Conservation (phyloP, 768 basidiomycete species). For the Collybia nuda region DNA sequence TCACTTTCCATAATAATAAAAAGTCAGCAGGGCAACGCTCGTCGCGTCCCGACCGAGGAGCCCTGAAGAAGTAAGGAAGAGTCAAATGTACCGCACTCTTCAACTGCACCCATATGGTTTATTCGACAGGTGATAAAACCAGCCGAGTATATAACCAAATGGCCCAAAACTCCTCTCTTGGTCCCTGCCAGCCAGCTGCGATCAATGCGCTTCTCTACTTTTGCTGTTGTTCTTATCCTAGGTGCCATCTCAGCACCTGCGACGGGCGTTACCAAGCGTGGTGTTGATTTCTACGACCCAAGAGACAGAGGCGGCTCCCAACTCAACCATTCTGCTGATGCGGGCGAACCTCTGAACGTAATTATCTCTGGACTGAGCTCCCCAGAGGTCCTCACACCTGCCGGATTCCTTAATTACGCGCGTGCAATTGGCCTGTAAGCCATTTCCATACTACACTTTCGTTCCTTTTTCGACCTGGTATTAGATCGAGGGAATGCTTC, state of each 20-base stretch:
- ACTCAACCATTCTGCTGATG: conserved; percentile 21
- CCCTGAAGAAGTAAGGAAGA: no score
- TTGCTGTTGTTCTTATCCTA: background rate
- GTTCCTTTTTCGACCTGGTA: background rate
- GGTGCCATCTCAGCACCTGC: background rate
- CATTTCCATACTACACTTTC: background rate
- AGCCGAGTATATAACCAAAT: no score
- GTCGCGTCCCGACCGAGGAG: no score
- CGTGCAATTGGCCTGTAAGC: conserved; percentile 51
- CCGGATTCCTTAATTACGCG: conserved; percentile 51
- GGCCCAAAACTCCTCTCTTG: no score
- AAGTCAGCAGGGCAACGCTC: no score
- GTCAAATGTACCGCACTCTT: no score
- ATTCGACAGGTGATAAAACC: no score
- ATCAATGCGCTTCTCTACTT: background rate
- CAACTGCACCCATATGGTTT: no score
- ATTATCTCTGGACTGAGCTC: conserved; percentile 59
- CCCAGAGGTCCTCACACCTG: conserved; percentile 41
- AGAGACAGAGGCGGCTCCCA: conserved; percentile 17
- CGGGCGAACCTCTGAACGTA: conserved; percentile 25
- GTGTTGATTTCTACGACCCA: conserved; percentile 21
- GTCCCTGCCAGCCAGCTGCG: background rate
- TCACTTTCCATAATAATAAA: no score
- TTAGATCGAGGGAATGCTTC: conserved; percentile 57
- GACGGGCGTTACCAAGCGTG: background rate